Evolutionary conservation across 345 rosid species (phyloP).

Genomic region (Aegle marmelos): DNA sequence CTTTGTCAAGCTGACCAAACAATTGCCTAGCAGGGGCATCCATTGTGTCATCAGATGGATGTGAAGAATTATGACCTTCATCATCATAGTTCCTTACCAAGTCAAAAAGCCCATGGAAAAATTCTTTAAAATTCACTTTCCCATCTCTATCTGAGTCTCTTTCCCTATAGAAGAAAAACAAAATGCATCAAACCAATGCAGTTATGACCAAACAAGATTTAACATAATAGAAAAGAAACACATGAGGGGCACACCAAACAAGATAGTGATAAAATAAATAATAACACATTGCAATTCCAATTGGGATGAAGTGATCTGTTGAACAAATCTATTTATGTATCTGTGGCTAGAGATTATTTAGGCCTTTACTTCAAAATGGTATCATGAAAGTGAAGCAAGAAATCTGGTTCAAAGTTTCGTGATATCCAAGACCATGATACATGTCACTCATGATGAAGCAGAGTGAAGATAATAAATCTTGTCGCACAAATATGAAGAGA

Average conservation of each 20-base stretch:
- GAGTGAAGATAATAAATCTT: not conserved
- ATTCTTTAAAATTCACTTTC: conserved; percentile 74
- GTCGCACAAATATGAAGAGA: not conserved
- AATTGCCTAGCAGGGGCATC: conserved; percentile 74
- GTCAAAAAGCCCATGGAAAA: conserved; percentile 89
- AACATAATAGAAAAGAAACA: not conserved
- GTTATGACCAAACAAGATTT: not conserved
- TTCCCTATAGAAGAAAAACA: conserved; percentile 52
- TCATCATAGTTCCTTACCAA: conserved; percentile 86
- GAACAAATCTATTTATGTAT: not conserved
- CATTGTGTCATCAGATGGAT: conserved; percentile 51
- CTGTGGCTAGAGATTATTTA: not conserved
- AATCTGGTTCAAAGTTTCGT: not conserved
- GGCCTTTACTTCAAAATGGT: not conserved
- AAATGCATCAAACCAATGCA: conserved; percentile 11
- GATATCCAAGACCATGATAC: not conserved
- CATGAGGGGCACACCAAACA: not conserved
- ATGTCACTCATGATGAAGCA: not conserved
- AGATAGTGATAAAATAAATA: not conserved
- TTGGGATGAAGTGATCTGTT: not conserved
- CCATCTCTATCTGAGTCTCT: conserved; percentile 94
- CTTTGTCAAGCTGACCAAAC: conserved; percentile 85
- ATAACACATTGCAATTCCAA: not conserved
- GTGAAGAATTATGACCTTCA: conserved; percentile 61
- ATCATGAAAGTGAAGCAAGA: not conserved